phyloP scores from a whole-genome alignment of 768 basidiomycete genomes.

The Leccinum variicolor region DNA sequence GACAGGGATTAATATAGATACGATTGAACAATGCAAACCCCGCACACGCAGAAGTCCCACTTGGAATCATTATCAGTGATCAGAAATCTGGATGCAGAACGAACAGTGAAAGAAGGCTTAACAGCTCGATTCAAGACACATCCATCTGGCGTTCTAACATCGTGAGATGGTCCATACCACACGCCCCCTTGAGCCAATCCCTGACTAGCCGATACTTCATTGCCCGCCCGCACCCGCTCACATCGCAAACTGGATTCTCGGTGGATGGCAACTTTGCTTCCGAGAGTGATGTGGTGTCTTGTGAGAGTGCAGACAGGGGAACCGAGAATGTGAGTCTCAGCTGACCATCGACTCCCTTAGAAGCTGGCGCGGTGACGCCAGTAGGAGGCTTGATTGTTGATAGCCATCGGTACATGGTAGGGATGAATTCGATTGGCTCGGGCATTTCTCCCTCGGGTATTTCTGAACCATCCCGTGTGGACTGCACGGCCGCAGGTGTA shows the following conservation, averaged over 20 bases:
- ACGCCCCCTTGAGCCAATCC: conserved; percentile 57
- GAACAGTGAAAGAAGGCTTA: not conserved
- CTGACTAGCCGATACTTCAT: conserved; percentile 66
- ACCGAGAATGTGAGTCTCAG: conserved; percentile 57
- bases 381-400: conserved; percentile 45
- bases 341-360: conserved; percentile 2
- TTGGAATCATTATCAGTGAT: not conserved
- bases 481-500: conserved; percentile 26
- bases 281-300: conserved; percentile 8
- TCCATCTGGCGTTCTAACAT: conserved; percentile 38
- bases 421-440: conserved; percentile 36
- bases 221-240: conserved; percentile 50
- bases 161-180: conserved; percentile 65
- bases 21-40: not conserved
- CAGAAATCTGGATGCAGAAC: not conserved
- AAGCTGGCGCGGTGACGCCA: conserved; percentile 2
- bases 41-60: not conserved
- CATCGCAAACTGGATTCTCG: conserved; percentile 42
- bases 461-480: conserved; percentile 30
- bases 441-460: conserved; percentile 39
- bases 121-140: not conserved
- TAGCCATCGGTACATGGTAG: conserved; percentile 72
- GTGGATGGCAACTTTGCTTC: conserved; percentile 4
- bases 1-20: not conserved
- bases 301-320: conserved; percentile 34